Conservation (phyloP, 2,329 filamentous ascomycete species). For the Colletotrichum sojae region DNA sequence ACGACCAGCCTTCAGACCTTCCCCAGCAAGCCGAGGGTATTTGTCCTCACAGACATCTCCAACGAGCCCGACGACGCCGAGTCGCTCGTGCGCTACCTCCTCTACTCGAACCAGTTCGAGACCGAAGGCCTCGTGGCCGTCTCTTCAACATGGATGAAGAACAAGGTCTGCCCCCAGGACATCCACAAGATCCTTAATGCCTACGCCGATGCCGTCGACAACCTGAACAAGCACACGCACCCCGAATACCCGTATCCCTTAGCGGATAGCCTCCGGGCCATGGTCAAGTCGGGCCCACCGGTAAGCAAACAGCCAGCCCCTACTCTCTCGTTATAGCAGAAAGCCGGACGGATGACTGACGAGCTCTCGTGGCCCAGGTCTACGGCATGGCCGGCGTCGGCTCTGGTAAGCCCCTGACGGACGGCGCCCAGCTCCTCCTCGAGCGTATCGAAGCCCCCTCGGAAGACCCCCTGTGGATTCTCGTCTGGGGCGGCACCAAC, state of each 20-base stretch:
- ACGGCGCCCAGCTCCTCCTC: constrained; percentile 60
- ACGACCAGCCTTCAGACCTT: constrained; percentile 28
- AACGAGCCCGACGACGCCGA: constrained; percentile 63
- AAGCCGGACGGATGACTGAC: neutral
- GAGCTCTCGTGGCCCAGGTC: constrained; percentile 39
- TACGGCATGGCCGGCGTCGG: constrained; percentile 52
- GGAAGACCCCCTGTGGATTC: constrained; percentile 63
- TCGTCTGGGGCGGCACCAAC: constrained; percentile 68
- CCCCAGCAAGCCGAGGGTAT: constrained; percentile 51
- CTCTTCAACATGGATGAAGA: constrained; percentile 62
- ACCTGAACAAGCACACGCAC: constrained; percentile 63
- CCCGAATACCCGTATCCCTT: constrained; percentile 58
- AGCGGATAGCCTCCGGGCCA: constrained; percentile 50
- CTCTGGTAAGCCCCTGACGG: constrained; percentile 48
- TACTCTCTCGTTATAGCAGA: neutral
- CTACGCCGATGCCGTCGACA: constrained; percentile 60
- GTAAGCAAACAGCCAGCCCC: constrained; percentile 40
- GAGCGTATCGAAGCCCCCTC: constrained; percentile 44
- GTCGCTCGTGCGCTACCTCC: constrained; percentile 59
- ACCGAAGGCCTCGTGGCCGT: constrained; percentile 60
- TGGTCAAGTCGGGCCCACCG: constrained; percentile 55
- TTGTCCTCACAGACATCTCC: constrained; percentile 60
- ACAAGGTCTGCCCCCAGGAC: constrained; percentile 56
- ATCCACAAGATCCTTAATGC: constrained; percentile 60
- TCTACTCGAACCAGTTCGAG: constrained; percentile 62